A percentile compares a stretch with the other conserved stretches of the same genome.
These are phyloP conservation scores for Blastobotrys petasosporus DNA, from an alignment of 1,139 yeast genomes.

Conservation along the genomic window DNA sequence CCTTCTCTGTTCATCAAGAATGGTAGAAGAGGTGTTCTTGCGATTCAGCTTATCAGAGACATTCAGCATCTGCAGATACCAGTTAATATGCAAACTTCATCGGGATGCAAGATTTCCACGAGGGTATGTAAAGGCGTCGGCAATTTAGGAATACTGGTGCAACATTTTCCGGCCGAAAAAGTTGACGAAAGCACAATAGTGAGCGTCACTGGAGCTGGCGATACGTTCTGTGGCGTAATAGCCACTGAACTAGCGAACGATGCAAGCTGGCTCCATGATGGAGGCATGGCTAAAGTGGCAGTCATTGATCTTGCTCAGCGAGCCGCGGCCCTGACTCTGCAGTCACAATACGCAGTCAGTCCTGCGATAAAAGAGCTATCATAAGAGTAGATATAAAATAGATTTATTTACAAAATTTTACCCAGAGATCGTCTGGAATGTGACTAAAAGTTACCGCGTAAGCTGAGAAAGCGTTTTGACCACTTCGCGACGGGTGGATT, in stretches of 20 bases:
- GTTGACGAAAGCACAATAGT: conserved; percentile 30
- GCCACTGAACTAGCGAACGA: conserved; percentile 34
- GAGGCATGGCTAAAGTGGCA: conserved; percentile 24
- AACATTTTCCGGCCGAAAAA: conserved; percentile 46
- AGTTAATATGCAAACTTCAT: conserved; percentile 1
- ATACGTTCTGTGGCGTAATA: conserved; percentile 52
- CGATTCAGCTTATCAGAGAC: conserved; percentile 39
- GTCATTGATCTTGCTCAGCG: conserved; percentile 44
- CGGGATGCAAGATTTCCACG: conserved; percentile 3
- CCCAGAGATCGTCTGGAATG: no score
- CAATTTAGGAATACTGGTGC: conserved; percentile 50
- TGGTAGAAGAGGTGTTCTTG: conserved; percentile 59
- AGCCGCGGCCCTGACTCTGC: conserved; percentile 49
- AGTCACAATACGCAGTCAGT: conserved; percentile 32
- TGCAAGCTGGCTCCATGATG: conserved; percentile 29
- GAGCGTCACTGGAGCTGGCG: conserved; percentile 70
- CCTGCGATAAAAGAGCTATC: conserved; percentile 15
- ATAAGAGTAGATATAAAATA: background rate
- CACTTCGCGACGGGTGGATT: conserved; percentile 30
- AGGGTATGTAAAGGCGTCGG: conserved; percentile 11
- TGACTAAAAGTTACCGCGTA: background rate
- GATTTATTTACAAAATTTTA: background rate
- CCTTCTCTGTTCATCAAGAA: conserved; percentile 64
- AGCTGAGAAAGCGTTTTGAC: conserved; percentile 23
- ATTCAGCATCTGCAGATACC: conserved; percentile 17